Evolutionary conservation across 2,329 filamentous ascomycete species (phyloP), one percentile per base, ranked within the genome.

Genomic region (Xylariaceae sp.): DNA sequence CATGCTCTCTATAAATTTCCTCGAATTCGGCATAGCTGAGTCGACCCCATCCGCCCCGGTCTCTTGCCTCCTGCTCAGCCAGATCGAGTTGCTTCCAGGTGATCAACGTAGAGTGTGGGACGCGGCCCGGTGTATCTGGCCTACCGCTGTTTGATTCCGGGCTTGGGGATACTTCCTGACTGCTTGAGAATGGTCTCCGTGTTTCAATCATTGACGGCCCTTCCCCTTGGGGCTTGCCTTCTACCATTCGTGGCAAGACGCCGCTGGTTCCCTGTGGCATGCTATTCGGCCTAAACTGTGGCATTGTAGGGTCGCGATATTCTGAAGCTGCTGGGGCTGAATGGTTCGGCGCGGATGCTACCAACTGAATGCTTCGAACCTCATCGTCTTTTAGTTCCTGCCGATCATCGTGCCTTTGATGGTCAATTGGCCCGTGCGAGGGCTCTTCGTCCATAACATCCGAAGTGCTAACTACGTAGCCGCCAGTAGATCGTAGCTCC

Each of bases 11-110:
- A 75, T 94, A 91, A 43, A 87, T 86, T 32, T 77, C 76, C 64
- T 90, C 86, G 72, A 97, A 95, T 71, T 97, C 94, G 1, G 82
- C 79, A 60, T 87, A 92, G 66, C 75, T 89, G 41, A 97, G 76
- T 66, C 86, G 84, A 1, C 91, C 93, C 73, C 86, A 89, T 1
- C 92, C 92, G n/a, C 89, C 91, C 21, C 91, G 81, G 53, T 80
- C 76, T 50, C 78, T 79, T 2, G 90, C 87, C 67, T 92, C 85
- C 30, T 79, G 75, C 66, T 94, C 89, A 1, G 87, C 81, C 13
- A 80, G 68, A 61, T 88, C 84, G 6, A 92, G 75, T 23, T 72
- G 69, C 64, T 80, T 82, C 78, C 79, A 84, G 23, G 72, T 65
- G 21, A 73, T 61, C 13, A 85, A 68, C 24, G 68, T 76, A 8